Base-by-base conservation (phyloP, 495 filamentous ascomycete species). In the Penicillium longicatenatum region DNA sequence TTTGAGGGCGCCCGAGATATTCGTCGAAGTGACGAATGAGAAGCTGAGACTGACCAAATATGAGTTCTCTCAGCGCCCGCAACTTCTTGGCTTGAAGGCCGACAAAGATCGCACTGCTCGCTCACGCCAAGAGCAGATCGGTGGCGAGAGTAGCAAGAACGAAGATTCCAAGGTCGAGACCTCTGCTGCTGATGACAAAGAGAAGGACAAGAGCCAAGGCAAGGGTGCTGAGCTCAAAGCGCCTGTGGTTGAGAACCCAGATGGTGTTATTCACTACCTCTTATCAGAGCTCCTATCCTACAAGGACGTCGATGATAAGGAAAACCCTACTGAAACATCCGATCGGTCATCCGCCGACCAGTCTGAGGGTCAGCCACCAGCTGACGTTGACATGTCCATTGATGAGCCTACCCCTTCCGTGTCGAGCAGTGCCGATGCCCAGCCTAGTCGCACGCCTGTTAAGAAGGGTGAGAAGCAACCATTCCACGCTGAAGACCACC, bases 191-290 rank as follows among this genome's bases (percentile, higher is more conserved):
- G 78, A 82, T 19, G 80, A 82, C 55, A 83, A 79, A 37, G 83
- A 80, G 5, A 85, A 86, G 60, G 80, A 80, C 6, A 85, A 86
- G 60, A 80, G 87, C 52, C 88, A 84, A 61, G 74, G 81, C 16
- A 90, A 89, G 66, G 74, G 78, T 19, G 59, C 73, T 6, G 92
- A 97, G 59, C 61, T 84, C 46, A 97, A 96, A 68, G 77, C 89
- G 4, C 95, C 95, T 26, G 80, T 93, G 22, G 85, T 98, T 3
- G 93, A 97, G 70, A 89, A 93, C 58, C 91, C 95, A 0, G 95
- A 97, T 71, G 94, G 94, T 6, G 95, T 99, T 14, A 88, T 98
- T 57, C 91, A 97, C 65, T 98, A 96, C 75, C 79, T 99, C 19
- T 84, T 98, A n/a, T 93, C 88, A 44, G 93, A 99, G 68, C 79